These are phyloP conservation scores for Albophoma yamanashiensis DNA, from an alignment of 2,329 filamentous ascomycete genomes.

Conservation along the genomic window DNA sequence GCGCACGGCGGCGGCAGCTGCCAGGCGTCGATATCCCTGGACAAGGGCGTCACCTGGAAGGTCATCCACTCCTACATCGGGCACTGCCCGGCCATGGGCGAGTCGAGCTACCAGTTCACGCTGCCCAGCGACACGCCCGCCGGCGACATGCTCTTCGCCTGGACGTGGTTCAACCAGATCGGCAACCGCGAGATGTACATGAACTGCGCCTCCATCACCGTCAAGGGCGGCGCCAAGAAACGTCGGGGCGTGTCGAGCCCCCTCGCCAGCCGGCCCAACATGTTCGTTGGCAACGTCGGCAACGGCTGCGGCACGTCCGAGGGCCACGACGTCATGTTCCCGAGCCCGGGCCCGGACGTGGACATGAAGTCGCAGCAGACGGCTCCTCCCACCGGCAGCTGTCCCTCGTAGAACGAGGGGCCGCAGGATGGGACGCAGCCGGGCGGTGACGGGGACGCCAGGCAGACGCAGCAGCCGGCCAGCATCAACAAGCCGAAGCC, in stretches of 20 bases:
- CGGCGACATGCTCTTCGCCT: slow-evolving; percentile 56
- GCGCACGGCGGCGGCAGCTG: slow-evolving; percentile 63
- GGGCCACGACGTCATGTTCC: slow-evolving; percentile 50
- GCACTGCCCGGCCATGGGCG: slow-evolving; percentile 34
- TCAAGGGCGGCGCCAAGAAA: slow-evolving; percentile 31
- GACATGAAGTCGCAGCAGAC: slow-evolving; percentile 23
- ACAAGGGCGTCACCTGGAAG: slow-evolving; percentile 58
- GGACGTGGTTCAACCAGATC: slow-evolving; percentile 68
- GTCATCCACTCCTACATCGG: slow-evolving; percentile 52
- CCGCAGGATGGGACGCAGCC: neutral
- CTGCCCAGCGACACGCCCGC: slow-evolving; percentile 53
- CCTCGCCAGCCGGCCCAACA: slow-evolving; percentile 48
- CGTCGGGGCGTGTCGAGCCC: slow-evolving; percentile 15
- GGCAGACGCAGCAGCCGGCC: neutral
- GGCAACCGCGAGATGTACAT: slow-evolving; percentile 82
- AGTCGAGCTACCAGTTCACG: slow-evolving; percentile 50
- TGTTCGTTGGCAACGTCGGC: slow-evolving; percentile 62
- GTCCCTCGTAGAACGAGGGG: slow-evolving; percentile 10
- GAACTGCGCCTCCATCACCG: slow-evolving; percentile 66
- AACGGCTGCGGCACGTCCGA: slow-evolving; percentile 49
- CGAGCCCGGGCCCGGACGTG: slow-evolving; percentile 51
- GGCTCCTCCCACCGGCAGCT: slow-evolving; percentile 24
- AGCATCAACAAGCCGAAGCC: neutral
- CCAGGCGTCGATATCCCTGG: slow-evolving; percentile 65
- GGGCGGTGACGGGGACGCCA: neutral